Conservation (phyloP, 371 early-diverging fungal genomes). For the Mortierella sp. region DNA sequence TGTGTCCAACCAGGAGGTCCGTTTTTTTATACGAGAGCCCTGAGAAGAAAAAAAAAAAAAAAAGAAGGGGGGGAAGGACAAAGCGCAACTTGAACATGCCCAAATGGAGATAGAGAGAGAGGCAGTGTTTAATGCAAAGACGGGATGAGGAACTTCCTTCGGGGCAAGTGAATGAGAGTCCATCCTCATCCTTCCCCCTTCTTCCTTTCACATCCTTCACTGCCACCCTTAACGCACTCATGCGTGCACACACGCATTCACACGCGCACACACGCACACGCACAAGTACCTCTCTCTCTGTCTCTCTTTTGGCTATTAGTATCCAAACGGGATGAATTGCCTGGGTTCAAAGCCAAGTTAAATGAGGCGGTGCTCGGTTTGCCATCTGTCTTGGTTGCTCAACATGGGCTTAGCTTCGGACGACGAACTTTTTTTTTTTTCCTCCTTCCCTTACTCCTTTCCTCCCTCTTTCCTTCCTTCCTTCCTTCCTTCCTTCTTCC, state of each 20-base stretch:
- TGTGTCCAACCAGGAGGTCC: too few species aligned
- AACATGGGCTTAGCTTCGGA: too few species aligned
- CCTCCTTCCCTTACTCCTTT: neutral
- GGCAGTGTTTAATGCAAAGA: too few species aligned
- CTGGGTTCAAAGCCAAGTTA: too few species aligned
- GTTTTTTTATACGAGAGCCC: neutral
- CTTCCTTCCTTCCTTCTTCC: neutral
- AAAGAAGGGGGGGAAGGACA: neutral
- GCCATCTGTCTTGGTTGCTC: too few species aligned
- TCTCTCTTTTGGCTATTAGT: neutral
- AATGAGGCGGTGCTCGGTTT: too few species aligned
- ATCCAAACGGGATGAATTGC: too few species aligned
- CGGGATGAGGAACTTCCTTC: neutral
- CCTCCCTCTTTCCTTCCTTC: neutral
- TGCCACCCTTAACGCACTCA: too few species aligned
- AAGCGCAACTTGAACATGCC: neutral
- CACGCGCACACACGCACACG: neutral
- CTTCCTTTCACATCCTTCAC: too few species aligned
- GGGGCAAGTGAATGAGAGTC: too few species aligned
- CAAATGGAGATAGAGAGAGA: neutral
- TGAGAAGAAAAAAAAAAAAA: neutral
- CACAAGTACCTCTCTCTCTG: neutral
- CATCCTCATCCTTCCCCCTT: too few species aligned
- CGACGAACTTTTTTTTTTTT: neutral
- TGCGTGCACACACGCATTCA: too few species aligned